Evolutionary conservation across 345 rosid species (phyloP), one percentile per base, ranked within the genome.

Genomic region (Alliaria petiolata): DNA sequence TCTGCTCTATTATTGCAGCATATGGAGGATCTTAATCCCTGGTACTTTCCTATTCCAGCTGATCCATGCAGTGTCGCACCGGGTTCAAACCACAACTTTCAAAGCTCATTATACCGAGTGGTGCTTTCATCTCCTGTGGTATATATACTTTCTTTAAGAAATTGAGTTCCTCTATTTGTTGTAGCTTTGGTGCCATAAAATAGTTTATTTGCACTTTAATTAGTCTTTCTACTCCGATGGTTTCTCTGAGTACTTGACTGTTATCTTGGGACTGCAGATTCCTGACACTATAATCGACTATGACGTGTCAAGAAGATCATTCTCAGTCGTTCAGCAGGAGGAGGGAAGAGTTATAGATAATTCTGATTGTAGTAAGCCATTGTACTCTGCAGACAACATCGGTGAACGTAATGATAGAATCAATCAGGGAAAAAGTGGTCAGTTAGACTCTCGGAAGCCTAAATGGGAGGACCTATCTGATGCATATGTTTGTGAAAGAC

Each of bases 51-150:
- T 46, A 50, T 93, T 65, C 96, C 96, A 62, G 72, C 87, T 74
- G 72, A 71, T 76, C 33, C 67, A 14, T 84, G 92, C 64, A 82
- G 82, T 75, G 74, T 90, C 3, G 76, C 67, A 25, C 96, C 97
- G 10, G 97, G 96, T 38, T 89, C 97, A 53, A 93, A 93, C 84
- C 97, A 87, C 56, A 83, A 86, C 69, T 93, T 90, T 72, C 78
- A 39, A 78, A 85, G 67, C 67, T 77, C 87, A 34, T 70, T 79
- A 30, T 93, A 89, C 76, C 87, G 91, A 60, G 85, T 82, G 22
- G 93, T 93, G 78, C 75, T 93, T 55, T 93, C 98, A 33, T 93
- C 98, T 77, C 93, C 97, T 30, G 91, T 90, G 97, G 98, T 93
- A 90, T 58, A 28, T 38, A 50, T 57, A 50, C 64, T 62, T 75